These are phyloP conservation scores for Salvia miltiorrhiza DNA, from an alignment of 257 asterid genomes.

Conservation along the genomic window DNA sequence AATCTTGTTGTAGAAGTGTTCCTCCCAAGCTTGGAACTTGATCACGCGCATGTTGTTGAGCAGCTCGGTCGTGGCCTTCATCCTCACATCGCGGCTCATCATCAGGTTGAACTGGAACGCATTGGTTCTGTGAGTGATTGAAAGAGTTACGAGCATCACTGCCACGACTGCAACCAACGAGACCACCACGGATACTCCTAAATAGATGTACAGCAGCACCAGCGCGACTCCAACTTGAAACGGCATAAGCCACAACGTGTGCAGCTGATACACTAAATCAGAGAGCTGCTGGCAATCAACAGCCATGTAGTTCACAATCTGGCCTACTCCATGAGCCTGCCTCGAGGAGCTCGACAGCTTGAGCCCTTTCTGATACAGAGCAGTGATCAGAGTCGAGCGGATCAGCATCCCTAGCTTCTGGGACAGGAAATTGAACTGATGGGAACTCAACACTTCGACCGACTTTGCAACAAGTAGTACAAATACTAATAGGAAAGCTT, in stretches of 20 bases:
- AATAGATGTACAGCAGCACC: constrained; percentile 38
- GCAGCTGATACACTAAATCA: constrained; percentile 55
- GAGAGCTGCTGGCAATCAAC: constrained; percentile 68
- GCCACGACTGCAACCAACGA: constrained; percentile 35
- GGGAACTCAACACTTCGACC: constrained; percentile 59
- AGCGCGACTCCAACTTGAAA: constrained; percentile 51
- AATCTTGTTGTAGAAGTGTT: constrained; percentile 49
- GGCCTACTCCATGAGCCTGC: constrained; percentile 75
- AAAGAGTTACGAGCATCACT: constrained; percentile 26
- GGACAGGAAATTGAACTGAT: constrained; percentile 59
- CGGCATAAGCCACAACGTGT: constrained; percentile 66
- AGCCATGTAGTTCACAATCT: constrained; percentile 75
- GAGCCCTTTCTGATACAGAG: constrained; percentile 59
- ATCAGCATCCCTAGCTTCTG: constrained; percentile 65
- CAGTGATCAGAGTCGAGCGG: constrained; percentile 47
- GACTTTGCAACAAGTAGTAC: constrained; percentile 42
- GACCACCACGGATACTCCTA: constrained; percentile 45
- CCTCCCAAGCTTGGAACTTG: constrained; percentile 85
- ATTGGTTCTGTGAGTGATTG: constrained; percentile 33
- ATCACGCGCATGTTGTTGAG: constrained; percentile 62
- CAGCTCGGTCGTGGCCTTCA: constrained; percentile 61
- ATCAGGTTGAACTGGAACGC: constrained; percentile 44
- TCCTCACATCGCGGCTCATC: constrained; percentile 54
- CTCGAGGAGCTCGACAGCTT: constrained; percentile 50
- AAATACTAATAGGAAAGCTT: constrained; percentile 43